Conservation (phyloP, 2,329 filamentous ascomycete species). For the Microcyclosporella mali region DNA sequence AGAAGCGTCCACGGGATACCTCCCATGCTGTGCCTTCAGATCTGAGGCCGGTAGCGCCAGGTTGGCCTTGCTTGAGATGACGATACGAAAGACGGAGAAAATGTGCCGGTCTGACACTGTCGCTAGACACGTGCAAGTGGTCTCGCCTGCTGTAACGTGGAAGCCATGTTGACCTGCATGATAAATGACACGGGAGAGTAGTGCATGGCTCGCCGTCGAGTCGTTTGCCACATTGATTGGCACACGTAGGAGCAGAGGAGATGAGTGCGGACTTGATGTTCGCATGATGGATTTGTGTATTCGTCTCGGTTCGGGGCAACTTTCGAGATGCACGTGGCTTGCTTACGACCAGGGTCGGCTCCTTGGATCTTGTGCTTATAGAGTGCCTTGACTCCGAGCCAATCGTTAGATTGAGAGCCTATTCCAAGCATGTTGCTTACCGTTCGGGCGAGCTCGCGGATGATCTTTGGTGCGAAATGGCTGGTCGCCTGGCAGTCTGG, state of each 20-base stretch:
- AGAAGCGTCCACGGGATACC: too few species aligned
- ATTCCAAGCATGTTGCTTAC: not conserved
- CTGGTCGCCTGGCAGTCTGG: not conserved
- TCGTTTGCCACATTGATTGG: not conserved
- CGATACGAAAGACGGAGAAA: not conserved
- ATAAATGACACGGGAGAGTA: too few species aligned
- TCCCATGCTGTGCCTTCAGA: too few species aligned
- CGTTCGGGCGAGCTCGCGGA: slow-evolving; percentile 1
- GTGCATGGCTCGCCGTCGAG: too few species aligned
- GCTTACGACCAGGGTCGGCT: too few species aligned
- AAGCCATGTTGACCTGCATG: too few species aligned
- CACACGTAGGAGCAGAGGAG: not conserved
- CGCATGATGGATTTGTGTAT: too few species aligned
- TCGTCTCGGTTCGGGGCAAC: too few species aligned
- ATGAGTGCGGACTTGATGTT: too few species aligned
- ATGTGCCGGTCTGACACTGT: slow-evolving; percentile 1
- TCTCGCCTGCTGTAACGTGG: too few species aligned
- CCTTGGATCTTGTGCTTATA: not conserved
- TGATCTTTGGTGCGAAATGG: slow-evolving; percentile 1
- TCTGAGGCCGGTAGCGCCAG: not conserved
- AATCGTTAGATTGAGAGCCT: not conserved
- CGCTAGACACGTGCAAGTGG: not conserved
- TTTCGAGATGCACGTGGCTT: too few species aligned
- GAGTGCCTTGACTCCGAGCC: not conserved
- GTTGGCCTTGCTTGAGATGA: not conserved